Percentiles rank a stretch among this genome's conserved stretches.
These are phyloP conservation scores for Flaveria ramosissima DNA, from an alignment of 129 eudicot genomes.

Conservation along the genomic window DNA sequence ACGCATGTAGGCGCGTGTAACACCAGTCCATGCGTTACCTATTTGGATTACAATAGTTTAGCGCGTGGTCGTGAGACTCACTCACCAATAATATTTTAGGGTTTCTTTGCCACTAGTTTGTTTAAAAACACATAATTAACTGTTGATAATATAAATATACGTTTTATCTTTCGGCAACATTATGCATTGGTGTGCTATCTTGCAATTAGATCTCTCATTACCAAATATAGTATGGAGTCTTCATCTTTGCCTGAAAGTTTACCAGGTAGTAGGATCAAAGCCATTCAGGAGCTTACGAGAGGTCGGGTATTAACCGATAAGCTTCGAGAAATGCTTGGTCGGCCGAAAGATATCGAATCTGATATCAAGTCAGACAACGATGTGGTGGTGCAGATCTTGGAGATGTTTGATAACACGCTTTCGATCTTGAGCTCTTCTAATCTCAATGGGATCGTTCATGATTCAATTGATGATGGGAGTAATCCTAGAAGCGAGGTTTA, in stretches of 20 bases:
- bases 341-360: background rate
- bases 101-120: background rate
- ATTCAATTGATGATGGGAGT: slow-evolving; percentile 11
- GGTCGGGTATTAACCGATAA: slow-evolving; percentile 38
- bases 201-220: background rate
- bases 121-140: background rate
- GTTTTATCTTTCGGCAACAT: background rate
- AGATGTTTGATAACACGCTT: slow-evolving; percentile 36
- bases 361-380: slow-evolving; percentile 27
- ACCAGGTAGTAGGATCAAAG: slow-evolving; percentile 26
- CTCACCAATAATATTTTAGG: background rate
- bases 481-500: slow-evolving; percentile 1
- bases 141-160: background rate
- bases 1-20: background rate
- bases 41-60: background rate
- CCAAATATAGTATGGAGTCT: slow-evolving; percentile 23
- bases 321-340: slow-evolving; percentile 29
- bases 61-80: background rate
- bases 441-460: slow-evolving; percentile 30
- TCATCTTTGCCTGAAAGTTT: slow-evolving; percentile 33
- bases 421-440: slow-evolving; percentile 24
- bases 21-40: background rate
- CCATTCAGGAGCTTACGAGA: slow-evolving; percentile 31
- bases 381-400: slow-evolving; percentile 37
- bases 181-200: background rate